A percentile compares a stretch with the other conserved stretches of the same genome.
Conservation (phyloP, 2,329 filamentous ascomycete species). For the Penicillium rolfsii region DNA sequence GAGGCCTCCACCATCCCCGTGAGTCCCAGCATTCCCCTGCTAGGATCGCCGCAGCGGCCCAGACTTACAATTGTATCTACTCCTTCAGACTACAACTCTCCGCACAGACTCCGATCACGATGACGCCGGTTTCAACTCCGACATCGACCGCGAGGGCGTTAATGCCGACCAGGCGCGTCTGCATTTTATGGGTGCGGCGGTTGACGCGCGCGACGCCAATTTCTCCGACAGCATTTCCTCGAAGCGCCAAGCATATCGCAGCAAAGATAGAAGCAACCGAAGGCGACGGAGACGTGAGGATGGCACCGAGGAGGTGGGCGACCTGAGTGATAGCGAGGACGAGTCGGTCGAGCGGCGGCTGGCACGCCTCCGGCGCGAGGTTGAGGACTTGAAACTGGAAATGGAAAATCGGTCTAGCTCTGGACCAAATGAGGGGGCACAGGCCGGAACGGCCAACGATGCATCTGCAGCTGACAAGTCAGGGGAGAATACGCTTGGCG, state of each 20-base stretch:
- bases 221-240: slow-evolving; percentile 86
- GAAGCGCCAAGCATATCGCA: slow-evolving; percentile 82
- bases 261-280: slow-evolving; percentile 59
- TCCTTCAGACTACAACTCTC: slow-evolving; percentile 59
- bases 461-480: slow-evolving; percentile 41
- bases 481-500: slow-evolving; percentile 51
- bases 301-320: slow-evolving; percentile 65
- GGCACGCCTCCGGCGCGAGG: slow-evolving; percentile 78
- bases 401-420: slow-evolving; percentile 52
- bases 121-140: slow-evolving; percentile 55
- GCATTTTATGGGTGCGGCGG: slow-evolving; percentile 73
- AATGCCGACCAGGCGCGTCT: slow-evolving; percentile 78
- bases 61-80: slow-evolving; percentile 53
- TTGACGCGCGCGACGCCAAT: slow-evolving; percentile 78
- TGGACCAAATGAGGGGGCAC: slow-evolving; percentile 55
- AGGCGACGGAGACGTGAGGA: slow-evolving; percentile 57
- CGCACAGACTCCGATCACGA: slow-evolving; percentile 64
- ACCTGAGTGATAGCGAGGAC: slow-evolving; percentile 77
- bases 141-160: slow-evolving; percentile 75
- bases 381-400: slow-evolving; percentile 70
- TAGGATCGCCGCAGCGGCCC: background rate
- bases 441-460: background rate
- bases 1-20: slow-evolving; percentile 85
- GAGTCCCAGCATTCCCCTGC: slow-evolving; percentile 39
- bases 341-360: slow-evolving; percentile 79